Evolutionary conservation across 2,329 filamentous ascomycete species (phyloP).

Genomic region (Trichoderma sp.): DNA sequence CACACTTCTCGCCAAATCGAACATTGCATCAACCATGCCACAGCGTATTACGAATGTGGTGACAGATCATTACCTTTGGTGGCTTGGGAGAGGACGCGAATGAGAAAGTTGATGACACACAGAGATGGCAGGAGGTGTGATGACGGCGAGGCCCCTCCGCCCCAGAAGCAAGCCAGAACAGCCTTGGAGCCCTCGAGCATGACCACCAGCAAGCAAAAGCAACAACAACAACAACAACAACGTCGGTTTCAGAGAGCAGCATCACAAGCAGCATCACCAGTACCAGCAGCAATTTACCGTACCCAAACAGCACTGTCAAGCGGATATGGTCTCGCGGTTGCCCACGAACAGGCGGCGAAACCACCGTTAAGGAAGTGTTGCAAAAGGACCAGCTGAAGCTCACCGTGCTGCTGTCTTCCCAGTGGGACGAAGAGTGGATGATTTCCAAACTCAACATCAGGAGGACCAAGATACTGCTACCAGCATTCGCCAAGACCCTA

Average conservation of each 20-base stretch:
- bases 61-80: slow-evolving; percentile 29
- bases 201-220: background rate
- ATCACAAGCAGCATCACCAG: background rate
- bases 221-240: background rate
- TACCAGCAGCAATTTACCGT: slow-evolving; percentile 35
- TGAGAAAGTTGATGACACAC: background rate
- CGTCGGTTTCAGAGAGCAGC: background rate
- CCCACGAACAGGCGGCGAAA: slow-evolving; percentile 63
- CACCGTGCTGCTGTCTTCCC: slow-evolving; percentile 81
- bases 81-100: no score
- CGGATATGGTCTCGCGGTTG: slow-evolving; percentile 73
- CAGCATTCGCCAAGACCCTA: slow-evolving; percentile 50
- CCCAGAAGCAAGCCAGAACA: slow-evolving; percentile 23
- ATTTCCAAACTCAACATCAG: slow-evolving; percentile 63
- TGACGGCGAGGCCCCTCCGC: slow-evolving; percentile 22
- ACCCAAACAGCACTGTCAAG: slow-evolving; percentile 65
- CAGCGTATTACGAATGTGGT: slow-evolving; percentile 67
- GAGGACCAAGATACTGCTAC: slow-evolving; percentile 60
- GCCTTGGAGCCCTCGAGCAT: background rate
- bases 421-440: slow-evolving; percentile 81
- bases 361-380: slow-evolving; percentile 84
- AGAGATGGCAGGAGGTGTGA: background rate
- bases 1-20: slow-evolving; percentile 71
- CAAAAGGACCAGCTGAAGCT: slow-evolving; percentile 69
- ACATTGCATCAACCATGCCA: slow-evolving; percentile 66